Evolutionary conservation across 2,329 filamentous ascomycete genomes (phyloP).

Genomic region (Xylariomycetidae sp.): DNA sequence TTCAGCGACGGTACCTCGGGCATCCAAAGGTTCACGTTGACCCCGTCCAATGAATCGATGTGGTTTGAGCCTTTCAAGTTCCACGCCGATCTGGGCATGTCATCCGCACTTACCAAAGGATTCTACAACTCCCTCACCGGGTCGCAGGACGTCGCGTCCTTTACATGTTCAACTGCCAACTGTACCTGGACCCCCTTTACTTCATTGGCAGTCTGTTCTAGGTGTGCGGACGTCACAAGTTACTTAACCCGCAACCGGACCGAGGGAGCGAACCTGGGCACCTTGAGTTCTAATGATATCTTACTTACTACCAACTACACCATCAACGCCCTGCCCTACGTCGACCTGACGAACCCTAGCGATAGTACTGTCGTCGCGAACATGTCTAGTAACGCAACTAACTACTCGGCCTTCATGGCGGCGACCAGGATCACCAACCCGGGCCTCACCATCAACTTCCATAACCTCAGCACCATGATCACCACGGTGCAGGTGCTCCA

Average conservation of each 20-base stretch:
- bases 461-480: constrained; percentile 9
- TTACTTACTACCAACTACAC: too few species aligned
- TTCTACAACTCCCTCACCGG: constrained; percentile 9
- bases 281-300: not conserved
- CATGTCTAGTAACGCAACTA: not conserved
- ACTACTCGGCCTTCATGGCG: constrained; percentile 4
- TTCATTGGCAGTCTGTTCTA: constrained; percentile 15
- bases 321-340: constrained; percentile 3
- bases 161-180: constrained; percentile 17
- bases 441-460: constrained; percentile 8
- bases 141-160: constrained; percentile 4
- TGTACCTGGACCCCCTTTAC: constrained; percentile 18
- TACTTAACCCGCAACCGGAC: constrained; percentile 2
- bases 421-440: constrained; percentile 7
- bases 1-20: not conserved
- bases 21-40: not conserved
- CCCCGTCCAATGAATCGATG: constrained; percentile 5
- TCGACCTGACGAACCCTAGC: constrained; percentile 10
- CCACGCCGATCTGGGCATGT: constrained; percentile 24
- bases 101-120: constrained; percentile 10
- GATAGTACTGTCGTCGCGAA: too few species aligned
- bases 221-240: constrained; percentile 14
- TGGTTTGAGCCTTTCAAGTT: constrained; percentile 10
- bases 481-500: constrained; percentile 8
- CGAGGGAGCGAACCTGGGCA: constrained; percentile 5